Base-by-base conservation (phyloP, 495 filamentous ascomycete species). In the Lophium mytilinum region DNA sequence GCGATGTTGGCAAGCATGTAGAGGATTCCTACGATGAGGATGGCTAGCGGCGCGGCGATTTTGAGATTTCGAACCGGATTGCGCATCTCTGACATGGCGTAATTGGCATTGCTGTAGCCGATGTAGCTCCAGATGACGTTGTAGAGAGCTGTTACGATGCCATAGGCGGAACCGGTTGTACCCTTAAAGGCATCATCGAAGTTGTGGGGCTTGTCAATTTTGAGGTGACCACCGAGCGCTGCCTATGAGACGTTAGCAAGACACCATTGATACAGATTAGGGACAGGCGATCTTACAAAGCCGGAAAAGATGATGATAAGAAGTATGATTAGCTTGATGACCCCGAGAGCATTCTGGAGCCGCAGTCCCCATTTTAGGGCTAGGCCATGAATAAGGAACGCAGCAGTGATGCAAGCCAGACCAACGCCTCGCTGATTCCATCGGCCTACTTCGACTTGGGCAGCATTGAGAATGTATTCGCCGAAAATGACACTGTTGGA, bases 1-100 rank as follows among this genome's bases (percentile, higher is more conserved):
- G 85, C 84, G 48, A 88, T 79, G 69, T 88, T 87, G 63, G 78
- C 80, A 21, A 87, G 65, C 69, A 88, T 81, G 69, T 87, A 88
- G 0, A 87, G 69, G 30, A 87, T 70, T 0, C 80, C 78, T 21
- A 86, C 83, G 9, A 76, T 73, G 24, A 69, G 75, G 17, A 87
- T 76, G 12, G 83, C 84, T 21, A 83, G 58, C 0, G 81, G 83
- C 0, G 82, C 85, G 1, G 83, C 85, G 50, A 81, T 78, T 60
- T 80, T 75, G 56, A 88, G 75, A 0, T 83, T 87, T 45, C 78
- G 77, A 15, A 76, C 74, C 0, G 84, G 84, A 60, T 87, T 78
- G 53, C 75, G 77, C 12, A 80, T 78, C 68, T 88, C 84, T 19
- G 11, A 18, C 12, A 57, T 15, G 4, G 71, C 71, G 62, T 76